phyloP scores from a whole-genome alignment of 768 basidiomycete species.

The Pleurotus pulmonarius region DNA sequence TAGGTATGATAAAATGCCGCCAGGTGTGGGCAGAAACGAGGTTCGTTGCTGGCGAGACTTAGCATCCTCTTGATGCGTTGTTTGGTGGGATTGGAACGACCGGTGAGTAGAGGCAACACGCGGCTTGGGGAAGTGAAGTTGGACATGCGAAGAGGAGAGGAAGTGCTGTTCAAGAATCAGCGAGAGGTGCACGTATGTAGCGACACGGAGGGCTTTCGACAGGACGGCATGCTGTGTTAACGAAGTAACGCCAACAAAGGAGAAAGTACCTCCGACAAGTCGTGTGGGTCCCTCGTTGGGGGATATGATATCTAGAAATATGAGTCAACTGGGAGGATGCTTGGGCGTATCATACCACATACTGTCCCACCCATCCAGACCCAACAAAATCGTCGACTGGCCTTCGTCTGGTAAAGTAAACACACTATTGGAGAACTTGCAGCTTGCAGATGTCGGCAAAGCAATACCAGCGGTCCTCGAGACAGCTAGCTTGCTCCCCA shows the following conservation, averaged over 20 bases:
- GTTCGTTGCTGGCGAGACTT: constrained; percentile 12
- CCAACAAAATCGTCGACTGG: constrained; percentile 37
- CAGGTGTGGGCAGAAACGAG: constrained; percentile 30
- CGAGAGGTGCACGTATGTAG: constrained; percentile 53
- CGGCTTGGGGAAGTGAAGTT: constrained; percentile 21
- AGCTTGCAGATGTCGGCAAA: constrained; percentile 34
- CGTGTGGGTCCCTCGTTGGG: constrained; percentile 20
- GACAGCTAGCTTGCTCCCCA: constrained; percentile 23
- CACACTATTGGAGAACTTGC: constrained; percentile 37
- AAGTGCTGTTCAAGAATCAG: constrained; percentile 60
- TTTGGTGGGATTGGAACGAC: constrained; percentile 6
- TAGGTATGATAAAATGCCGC: constrained; percentile 39
- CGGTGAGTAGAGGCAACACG: constrained; percentile 31
- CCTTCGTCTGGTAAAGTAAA: constrained; percentile 33
- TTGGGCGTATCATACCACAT: constrained; percentile 11
- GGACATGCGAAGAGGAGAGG: constrained; percentile 46
- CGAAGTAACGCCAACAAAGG: constrained; percentile 43
- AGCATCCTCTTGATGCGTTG: neutral
- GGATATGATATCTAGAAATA: neutral
- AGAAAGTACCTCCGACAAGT: constrained; percentile 62
- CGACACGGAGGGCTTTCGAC: constrained; percentile 43
- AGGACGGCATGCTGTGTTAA: constrained; percentile 39
- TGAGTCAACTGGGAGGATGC: too few species aligned
- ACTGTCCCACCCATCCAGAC: constrained; percentile 52
- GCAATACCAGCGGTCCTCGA: constrained; percentile 36